Evolutionary conservation across 202 grass and related monocot genomes (phyloP).

Genomic region (Schoenoplectus tabernaemontani): DNA sequence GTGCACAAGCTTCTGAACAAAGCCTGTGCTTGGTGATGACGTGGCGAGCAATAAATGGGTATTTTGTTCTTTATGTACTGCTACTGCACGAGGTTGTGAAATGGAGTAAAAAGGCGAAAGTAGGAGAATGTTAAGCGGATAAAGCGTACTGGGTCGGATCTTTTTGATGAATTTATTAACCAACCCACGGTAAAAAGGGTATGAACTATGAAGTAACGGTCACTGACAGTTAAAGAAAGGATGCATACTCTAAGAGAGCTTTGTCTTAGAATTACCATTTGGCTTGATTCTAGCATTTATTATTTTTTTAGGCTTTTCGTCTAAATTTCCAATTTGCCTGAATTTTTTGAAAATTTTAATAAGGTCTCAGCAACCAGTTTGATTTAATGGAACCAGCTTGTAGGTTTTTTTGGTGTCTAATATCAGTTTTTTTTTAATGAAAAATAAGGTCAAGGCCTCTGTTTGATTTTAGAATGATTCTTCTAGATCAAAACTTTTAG

Average conservation of each 20-base stretch:
- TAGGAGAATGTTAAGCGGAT: neutral
- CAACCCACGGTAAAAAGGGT: constrained; percentile 9
- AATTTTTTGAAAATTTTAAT: neutral
- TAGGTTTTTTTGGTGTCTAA: neutral
- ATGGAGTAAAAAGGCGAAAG: constrained; percentile 11
- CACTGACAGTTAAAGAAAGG: constrained; percentile 25
- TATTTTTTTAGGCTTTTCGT: neutral
- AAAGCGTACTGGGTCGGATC: constrained; percentile 4
- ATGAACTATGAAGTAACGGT: neutral
- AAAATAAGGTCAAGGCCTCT: no score
- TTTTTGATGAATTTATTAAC: neutral
- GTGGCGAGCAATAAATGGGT: neutral
- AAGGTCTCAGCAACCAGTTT: neutral
- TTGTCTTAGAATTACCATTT: neutral
- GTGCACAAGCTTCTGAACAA: neutral
- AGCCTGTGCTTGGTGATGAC: neutral
- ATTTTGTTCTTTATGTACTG: neutral
- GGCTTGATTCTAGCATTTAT: neutral
- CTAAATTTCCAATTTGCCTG: neutral
- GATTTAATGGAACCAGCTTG: neutral
- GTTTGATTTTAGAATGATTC: no score
- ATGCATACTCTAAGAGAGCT: neutral
- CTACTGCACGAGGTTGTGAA: neutral
- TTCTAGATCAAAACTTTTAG: no score
- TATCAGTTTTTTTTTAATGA: no score